Conservation (phyloP, 768 basidiomycete genomes). For the Coprinopsis cinerea region DNA sequence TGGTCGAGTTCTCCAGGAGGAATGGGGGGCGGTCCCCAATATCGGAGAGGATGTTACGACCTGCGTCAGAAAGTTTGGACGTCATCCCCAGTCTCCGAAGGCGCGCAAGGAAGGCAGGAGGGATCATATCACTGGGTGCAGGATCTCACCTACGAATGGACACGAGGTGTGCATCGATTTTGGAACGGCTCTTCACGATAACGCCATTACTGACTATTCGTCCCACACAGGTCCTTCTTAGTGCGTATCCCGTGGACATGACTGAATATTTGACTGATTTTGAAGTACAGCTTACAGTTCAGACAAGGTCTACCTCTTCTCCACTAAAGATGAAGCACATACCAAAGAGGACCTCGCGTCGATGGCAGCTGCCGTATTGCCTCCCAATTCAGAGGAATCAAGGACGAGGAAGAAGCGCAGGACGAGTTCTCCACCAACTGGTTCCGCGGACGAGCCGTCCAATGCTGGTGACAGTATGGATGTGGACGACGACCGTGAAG, state of each 20-base stretch:
- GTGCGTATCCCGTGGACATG: slow-evolving; percentile 35
- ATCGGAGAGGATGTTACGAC: slow-evolving; percentile 50
- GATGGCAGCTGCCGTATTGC: slow-evolving; percentile 22
- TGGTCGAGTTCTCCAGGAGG: slow-evolving; percentile 51
- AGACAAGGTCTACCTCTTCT: slow-evolving; percentile 70
- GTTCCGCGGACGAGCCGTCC: no score
- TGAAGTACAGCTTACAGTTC: slow-evolving; percentile 57
- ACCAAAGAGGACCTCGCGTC: slow-evolving; percentile 16
- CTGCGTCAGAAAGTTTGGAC: slow-evolving; percentile 78
- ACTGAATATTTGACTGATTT: slow-evolving; percentile 2
- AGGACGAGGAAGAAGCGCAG: no score
- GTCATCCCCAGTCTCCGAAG: slow-evolving; percentile 20
- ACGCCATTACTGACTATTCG: slow-evolving; percentile 1
- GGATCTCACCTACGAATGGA: slow-evolving; percentile 64
- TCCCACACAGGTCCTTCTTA: slow-evolving; percentile 49
- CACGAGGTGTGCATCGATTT: slow-evolving; percentile 53
- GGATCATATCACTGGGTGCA: slow-evolving; percentile 74
- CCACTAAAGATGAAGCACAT: slow-evolving; percentile 57
- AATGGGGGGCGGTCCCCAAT: slow-evolving; percentile 61
- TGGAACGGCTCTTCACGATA: not conserved
- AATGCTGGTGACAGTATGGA: no score
- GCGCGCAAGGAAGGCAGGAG: slow-evolving; percentile 23
- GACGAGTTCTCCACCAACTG: no score
- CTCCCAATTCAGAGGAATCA: slow-evolving; percentile 23
- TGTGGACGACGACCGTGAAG: slow-evolving; percentile 15